These are phyloP conservation scores for Cercophora sp. DNA, from an alignment of 495 filamentous ascomycete species.

Conservation along the genomic window DNA sequence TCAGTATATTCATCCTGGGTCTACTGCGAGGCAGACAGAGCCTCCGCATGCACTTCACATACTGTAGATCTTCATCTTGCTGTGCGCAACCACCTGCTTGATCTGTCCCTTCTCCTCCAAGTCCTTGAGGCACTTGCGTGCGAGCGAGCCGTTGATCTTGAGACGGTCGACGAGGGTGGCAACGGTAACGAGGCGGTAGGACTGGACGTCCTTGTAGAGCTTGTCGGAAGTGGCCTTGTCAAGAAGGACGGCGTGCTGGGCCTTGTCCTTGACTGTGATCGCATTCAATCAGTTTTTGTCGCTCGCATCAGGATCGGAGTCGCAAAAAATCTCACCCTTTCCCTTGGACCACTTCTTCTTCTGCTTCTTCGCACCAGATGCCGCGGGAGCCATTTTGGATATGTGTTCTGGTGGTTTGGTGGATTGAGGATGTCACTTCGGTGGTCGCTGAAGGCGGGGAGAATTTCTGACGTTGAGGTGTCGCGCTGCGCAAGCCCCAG, in stretches of 20 bases:
- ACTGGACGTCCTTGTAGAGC: slow-evolving; percentile 98
- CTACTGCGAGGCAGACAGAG: too few relatives aligned
- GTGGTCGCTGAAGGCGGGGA: slow-evolving; percentile 37
- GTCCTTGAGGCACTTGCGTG: slow-evolving; percentile 82
- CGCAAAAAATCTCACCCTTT: slow-evolving; percentile 52
- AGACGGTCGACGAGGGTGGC: slow-evolving; percentile 97
- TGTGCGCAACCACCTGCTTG: slow-evolving; percentile 96
- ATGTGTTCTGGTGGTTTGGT: slow-evolving; percentile 37
- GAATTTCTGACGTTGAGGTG: slow-evolving; percentile 26
- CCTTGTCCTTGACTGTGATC: slow-evolving; percentile 97
- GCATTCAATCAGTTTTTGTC: neutral
- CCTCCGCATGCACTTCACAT: slow-evolving; percentile 47
- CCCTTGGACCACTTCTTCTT: slow-evolving; percentile 99
- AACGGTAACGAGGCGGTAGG: slow-evolving; percentile 98
- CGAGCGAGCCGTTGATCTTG: slow-evolving; percentile 99
- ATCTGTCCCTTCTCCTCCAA: slow-evolving; percentile 97
- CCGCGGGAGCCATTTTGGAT: slow-evolving; percentile 66
- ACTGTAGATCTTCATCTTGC: slow-evolving; percentile 99
- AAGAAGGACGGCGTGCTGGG: slow-evolving; percentile 86
- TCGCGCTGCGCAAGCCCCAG: slow-evolving; percentile 8
- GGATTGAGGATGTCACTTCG: slow-evolving; percentile 35
- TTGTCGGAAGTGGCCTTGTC: slow-evolving; percentile 79
- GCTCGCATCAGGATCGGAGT: slow-evolving; percentile 6
- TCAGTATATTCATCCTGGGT: slow-evolving; percentile 28
- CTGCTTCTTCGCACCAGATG: slow-evolving; percentile 90